phyloP scores from a whole-genome alignment of 2,329 filamentous ascomycete genomes.

The Pseudogymnoascus sp. region DNA sequence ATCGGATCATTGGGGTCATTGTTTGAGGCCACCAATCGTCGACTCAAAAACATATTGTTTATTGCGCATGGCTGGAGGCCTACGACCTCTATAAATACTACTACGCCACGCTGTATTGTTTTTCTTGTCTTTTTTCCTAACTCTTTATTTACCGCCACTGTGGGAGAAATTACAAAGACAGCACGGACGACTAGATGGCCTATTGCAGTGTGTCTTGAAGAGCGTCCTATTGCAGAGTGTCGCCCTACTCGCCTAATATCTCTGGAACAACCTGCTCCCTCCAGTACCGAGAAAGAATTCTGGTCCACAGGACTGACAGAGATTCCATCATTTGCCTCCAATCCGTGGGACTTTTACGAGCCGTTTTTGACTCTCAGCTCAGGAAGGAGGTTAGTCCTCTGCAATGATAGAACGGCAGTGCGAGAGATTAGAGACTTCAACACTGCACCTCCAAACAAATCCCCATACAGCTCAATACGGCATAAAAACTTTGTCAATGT shows the following conservation, averaged over 20 bases:
- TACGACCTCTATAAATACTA: neutral
- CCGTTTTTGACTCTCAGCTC: neutral
- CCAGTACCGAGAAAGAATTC: slow-evolving; percentile 2
- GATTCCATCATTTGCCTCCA: slow-evolving; percentile 5
- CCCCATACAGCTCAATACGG: neutral
- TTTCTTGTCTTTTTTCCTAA: neutral
- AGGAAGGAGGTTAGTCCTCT: slow-evolving; percentile 1
- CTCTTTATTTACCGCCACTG: neutral
- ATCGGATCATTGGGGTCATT: neutral
- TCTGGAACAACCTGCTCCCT: neutral
- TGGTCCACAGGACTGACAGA: slow-evolving; percentile 7
- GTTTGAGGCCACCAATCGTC: neutral
- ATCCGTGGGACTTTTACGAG: slow-evolving; percentile 10
- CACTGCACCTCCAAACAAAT: neutral
- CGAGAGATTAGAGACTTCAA: neutral
- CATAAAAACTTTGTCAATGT: neutral
- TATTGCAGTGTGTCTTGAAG: no score
- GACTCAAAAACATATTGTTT: neutral
- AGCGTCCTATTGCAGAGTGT: neutral
- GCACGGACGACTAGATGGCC: neutral
- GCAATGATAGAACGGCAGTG: neutral
- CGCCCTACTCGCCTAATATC: neutral
- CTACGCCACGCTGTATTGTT: neutral
- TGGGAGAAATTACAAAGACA: neutral
- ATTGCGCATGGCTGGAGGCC: neutral